Conservation (phyloP, 2,329 filamentous ascomycete species). For the Sordariomycetes sp. region DNA sequence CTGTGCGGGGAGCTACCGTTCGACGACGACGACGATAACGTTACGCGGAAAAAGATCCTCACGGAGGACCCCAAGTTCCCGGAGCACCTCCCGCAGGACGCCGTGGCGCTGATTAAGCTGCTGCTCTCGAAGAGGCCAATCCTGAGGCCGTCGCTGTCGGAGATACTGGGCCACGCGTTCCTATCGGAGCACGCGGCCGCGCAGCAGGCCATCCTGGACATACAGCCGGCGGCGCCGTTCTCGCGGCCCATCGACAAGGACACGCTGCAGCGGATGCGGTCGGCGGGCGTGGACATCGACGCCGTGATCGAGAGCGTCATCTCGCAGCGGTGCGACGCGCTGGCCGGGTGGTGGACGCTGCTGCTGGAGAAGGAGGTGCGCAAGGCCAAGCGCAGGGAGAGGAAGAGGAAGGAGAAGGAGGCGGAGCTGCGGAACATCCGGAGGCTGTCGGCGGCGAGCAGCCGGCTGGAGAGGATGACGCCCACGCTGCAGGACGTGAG, state of each 20-base stretch:
- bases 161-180: constrained; percentile 83
- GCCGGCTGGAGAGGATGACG: constrained; percentile 70
- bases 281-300: constrained; percentile 88
- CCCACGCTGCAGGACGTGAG: constrained; percentile 69
- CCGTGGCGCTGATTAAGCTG: constrained; percentile 62
- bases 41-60: constrained; percentile 77
- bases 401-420: constrained; percentile 77
- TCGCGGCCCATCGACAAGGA: constrained; percentile 81
- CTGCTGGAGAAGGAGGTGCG: constrained; percentile 89
- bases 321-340: constrained; percentile 75
- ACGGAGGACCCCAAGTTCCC: constrained; percentile 79
- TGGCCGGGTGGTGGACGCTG: constrained; percentile 94
- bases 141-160: constrained; percentile 67
- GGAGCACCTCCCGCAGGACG: constrained; percentile 66
- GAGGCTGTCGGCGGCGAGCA: constrained; percentile 80
- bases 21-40: constrained; percentile 87
- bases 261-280: constrained; percentile 83
- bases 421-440: constrained; percentile 68
- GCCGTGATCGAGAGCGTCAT: constrained; percentile 89
- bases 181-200: constrained; percentile 76
- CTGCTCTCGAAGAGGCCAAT: constrained; percentile 89
- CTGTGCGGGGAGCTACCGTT: constrained; percentile 83
- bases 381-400: constrained; percentile 70
- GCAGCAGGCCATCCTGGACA: constrained; percentile 80
- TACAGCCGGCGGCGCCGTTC: constrained; percentile 73